These are phyloP conservation scores for Boletus sp. DNA, from an alignment of 768 basidiomycete genomes.

Conservation along the genomic window DNA sequence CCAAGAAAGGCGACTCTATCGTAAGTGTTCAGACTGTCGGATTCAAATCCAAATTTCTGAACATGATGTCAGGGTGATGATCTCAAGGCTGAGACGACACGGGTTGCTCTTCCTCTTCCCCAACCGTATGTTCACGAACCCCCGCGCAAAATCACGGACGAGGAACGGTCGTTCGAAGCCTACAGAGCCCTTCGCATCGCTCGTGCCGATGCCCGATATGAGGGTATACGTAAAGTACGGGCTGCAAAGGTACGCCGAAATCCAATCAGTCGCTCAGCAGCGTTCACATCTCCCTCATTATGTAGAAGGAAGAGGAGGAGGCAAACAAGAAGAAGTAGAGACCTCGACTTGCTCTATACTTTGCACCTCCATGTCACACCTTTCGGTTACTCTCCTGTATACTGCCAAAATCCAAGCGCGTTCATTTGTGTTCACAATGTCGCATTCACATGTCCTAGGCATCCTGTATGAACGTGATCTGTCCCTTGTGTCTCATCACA, in stretches of 20 bases:
- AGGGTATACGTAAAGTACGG: conserved; percentile 83
- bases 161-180: conserved; percentile 87
- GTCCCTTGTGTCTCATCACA: background rate
- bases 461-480: conserved; percentile 21
- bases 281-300: conserved; percentile 15
- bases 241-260: conserved; percentile 68
- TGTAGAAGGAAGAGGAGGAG: conserved; percentile 87
- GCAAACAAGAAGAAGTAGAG: conserved; percentile 86
- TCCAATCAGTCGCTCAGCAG: background rate
- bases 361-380: conserved; percentile 24
- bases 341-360: conserved; percentile 11
- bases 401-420: conserved; percentile 37
- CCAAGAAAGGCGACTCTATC: conserved; percentile 92
- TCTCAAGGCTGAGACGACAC: conserved; percentile 74
- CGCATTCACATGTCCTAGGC: conserved; percentile 30
- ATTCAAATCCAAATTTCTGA: conserved; percentile 3
- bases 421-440: background rate
- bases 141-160: conserved; percentile 89
- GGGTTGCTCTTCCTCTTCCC: conserved; percentile 64
- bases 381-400: conserved; percentile 23
- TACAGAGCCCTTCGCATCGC: conserved; percentile 84
- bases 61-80: conserved; percentile 62
- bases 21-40: conserved; percentile 44
- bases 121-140: conserved; percentile 65
- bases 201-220: conserved; percentile 79